These are phyloP conservation scores for Vicia sativa DNA, from an alignment of 306 rosid species.

Conservation along the genomic window DNA sequence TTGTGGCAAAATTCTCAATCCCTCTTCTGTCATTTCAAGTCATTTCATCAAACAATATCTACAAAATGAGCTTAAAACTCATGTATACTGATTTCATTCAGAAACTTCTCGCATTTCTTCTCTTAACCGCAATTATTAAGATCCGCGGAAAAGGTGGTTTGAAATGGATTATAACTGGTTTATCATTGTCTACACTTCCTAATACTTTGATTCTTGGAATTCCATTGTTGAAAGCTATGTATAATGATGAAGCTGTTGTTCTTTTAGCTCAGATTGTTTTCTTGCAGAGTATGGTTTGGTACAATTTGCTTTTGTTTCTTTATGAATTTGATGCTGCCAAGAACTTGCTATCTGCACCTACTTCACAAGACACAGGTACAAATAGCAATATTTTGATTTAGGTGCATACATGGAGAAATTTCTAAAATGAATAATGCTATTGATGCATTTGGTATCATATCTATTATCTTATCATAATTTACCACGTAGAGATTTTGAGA, in stretches of 20 bases:
- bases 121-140: constrained; percentile 52
- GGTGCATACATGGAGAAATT: not conserved
- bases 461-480: no score
- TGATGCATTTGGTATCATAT: no score
- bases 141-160: constrained; percentile 61
- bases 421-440: no score
- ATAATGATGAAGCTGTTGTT: constrained; percentile 60
- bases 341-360: constrained; percentile 50
- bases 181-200: constrained; percentile 87
- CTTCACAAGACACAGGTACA: constrained; percentile 68
- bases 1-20: constrained; percentile 85
- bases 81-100: constrained; percentile 68
- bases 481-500: not conserved
- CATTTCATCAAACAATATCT: constrained; percentile 70
- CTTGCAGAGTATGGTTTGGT: constrained; percentile 90
- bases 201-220: constrained; percentile 88
- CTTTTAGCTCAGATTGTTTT: constrained; percentile 72
- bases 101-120: constrained; percentile 59
- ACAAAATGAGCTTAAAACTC: constrained; percentile 74
- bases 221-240: constrained; percentile 85
- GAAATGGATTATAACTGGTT: constrained; percentile 65
- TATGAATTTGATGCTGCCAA: constrained; percentile 74
- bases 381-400: not conserved
- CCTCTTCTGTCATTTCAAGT: constrained; percentile 88
- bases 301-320: constrained; percentile 74